Conservation (phyloP, 2,329 filamentous ascomycete genomes). For the Curvularia sp. region DNA sequence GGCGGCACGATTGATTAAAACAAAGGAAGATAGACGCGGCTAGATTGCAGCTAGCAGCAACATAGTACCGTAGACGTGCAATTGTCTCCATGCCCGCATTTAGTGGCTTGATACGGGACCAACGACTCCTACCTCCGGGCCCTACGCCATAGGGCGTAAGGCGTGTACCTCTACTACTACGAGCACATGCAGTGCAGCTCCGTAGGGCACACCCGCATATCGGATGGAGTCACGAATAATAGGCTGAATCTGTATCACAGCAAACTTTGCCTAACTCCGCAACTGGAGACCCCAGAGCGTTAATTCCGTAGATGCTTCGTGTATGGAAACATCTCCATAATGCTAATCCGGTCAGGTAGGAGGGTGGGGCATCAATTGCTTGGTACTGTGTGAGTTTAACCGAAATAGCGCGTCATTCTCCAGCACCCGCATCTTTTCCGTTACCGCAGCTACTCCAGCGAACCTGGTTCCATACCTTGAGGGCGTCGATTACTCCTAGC, state of each 20-base stretch:
- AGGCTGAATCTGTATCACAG: neutral
- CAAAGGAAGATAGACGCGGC: neutral
- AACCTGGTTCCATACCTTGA: neutral
- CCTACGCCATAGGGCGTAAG: neutral
- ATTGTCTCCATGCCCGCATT: neutral
- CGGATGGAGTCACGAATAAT: neutral
- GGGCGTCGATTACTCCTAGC: too few relatives aligned
- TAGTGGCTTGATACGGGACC: neutral
- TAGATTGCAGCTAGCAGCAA: neutral
- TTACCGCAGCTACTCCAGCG: neutral
- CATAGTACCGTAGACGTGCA: neutral
- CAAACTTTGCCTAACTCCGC: neutral
- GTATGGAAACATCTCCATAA: neutral
- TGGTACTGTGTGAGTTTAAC: neutral
- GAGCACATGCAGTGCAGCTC: neutral
- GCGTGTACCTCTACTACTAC: neutral
- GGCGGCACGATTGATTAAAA: neutral
- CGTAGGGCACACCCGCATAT: neutral
- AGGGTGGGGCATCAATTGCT: neutral
- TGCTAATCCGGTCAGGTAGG: neutral
- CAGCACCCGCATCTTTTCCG: neutral
- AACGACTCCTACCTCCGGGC: neutral
- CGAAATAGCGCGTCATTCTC: neutral
- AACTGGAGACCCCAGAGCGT: neutral
- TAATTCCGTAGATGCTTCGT: neutral